Evolutionary conservation across 2,329 filamentous ascomycete species (phyloP).

Genomic region (Cladosporium sp.): DNA sequence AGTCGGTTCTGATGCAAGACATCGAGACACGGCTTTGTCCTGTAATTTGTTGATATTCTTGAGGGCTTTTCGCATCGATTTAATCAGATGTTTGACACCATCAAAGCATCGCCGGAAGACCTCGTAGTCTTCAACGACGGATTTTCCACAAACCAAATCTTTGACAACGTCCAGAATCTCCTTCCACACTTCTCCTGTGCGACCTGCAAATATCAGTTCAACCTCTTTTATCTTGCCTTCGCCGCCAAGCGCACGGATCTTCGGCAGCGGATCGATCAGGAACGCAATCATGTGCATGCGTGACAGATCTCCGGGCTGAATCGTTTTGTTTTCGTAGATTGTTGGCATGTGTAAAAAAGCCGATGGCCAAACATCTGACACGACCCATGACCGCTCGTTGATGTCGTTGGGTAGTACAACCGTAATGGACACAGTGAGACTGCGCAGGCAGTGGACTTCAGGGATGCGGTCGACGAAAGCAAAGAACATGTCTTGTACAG

Average conservation of each 20-base stretch:
- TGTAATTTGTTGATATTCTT: not conserved
- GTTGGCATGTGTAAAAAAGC: not conserved
- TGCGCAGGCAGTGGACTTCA: not conserved
- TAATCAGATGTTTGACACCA: not conserved
- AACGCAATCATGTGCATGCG: constrained; percentile 12
- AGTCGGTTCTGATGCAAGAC: not conserved
- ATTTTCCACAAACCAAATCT: not conserved
- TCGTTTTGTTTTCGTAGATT: not conserved
- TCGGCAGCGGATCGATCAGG: not conserved
- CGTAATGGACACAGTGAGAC: not conserved
- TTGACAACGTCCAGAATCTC: not conserved
- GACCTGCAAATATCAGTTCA: not conserved
- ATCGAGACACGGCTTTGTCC: not conserved
- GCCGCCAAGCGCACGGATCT: not conserved
- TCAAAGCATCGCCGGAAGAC: not conserved
- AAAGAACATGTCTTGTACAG: constrained; percentile 2
- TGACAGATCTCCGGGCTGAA: constrained; percentile 9
- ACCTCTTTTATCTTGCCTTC: not conserved
- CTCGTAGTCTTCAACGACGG: constrained; percentile 1
- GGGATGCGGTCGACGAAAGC: constrained; percentile 10
- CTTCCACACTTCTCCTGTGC: not conserved
- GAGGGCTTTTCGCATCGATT: not conserved
- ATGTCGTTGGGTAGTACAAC: not conserved
- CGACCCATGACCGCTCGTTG: not conserved
- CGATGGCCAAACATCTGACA: not conserved